Base-by-base conservation (phyloP, 331 rosid species). In the Pyrus hybrid region DNA sequence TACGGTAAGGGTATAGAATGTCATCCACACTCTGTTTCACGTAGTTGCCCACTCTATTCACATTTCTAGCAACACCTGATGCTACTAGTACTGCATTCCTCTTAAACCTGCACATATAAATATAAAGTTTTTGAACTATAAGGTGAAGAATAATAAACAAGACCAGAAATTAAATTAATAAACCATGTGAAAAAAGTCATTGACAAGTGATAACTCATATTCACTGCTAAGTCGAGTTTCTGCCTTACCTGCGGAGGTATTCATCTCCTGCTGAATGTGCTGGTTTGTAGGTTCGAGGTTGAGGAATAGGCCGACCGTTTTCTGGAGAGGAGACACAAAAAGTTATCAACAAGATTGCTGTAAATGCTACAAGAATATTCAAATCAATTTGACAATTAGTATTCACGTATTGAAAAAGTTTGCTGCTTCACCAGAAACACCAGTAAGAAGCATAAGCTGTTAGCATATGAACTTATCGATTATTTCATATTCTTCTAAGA, bases 41-140 rank as follows among this genome's bases (percentile, higher is more conserved):
- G 54, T 86, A 83, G 88, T n/a, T 75, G 79, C 95, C 88, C 79
- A 80, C 85, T 80, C 82, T 89, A 80, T 92, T 90, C 86, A 89
- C 75, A 83, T 94, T 89, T 81, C 82, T 84, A 28, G 79, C 91
- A 47, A 90, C 93, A 45, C 99, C 93, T 8, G 93, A 81, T 75
- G 97, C 97, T 56, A 94, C 97, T 28, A 94, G 81, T 73, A 70
- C 35, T 10, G 99, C 96, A 71, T 88, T 94, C 79, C 91, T 92
- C 75, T 76, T 80, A 78, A 92, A 94, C 92, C 97, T 94, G 93
- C 76, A 62, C 16, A 69, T 62, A 32, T 5, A 58, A 66, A 45
- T 63, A 11, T 72, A 74, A 7, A 1, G 70, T 11, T 79, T 32
- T 20, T 65, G 30, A 23, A 9, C 4, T 75, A 63, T 67, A 18